Conservation (phyloP, 176 grass and related monocot genomes). For the Aegilops bicornis region DNA sequence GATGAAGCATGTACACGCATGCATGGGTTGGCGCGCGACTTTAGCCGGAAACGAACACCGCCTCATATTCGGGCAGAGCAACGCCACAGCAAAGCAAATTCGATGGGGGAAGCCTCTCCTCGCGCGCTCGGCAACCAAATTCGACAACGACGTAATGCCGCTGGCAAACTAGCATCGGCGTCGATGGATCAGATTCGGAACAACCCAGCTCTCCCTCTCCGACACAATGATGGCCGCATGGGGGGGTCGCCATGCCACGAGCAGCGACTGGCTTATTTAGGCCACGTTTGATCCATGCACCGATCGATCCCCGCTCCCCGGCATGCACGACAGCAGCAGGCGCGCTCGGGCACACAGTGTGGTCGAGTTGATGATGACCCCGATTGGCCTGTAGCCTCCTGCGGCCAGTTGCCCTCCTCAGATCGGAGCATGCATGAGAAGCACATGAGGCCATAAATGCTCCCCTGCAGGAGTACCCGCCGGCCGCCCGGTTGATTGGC, state of each 20-base stretch:
- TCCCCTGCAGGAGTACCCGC: not conserved
- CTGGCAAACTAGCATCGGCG: not conserved
- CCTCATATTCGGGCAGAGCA: not conserved
- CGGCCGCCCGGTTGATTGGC: not conserved
- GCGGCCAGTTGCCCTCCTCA: not conserved
- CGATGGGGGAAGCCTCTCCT: not conserved
- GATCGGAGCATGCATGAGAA: not conserved
- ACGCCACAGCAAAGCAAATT: not conserved
- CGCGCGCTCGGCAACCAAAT: not conserved
- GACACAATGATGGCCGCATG: slow-evolving; percentile 44
- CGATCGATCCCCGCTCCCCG: no score
- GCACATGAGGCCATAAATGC: not conserved
- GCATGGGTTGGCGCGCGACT: not conserved
- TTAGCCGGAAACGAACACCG: not conserved
- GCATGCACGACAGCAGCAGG: not conserved
- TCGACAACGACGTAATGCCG: not conserved
- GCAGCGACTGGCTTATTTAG: not conserved
- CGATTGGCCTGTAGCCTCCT: not conserved
- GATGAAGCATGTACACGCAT: no score
- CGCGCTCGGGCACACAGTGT: not conserved
- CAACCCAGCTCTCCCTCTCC: not conserved
- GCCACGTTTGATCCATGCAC: not conserved
- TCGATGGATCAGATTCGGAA: not conserved
- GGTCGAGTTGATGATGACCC: not conserved
- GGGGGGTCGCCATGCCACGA: slow-evolving; percentile 1